phyloP scores from a whole-genome alignment of 371 early-diverging fungal genomes.

The Lichtheimia ornata region DNA sequence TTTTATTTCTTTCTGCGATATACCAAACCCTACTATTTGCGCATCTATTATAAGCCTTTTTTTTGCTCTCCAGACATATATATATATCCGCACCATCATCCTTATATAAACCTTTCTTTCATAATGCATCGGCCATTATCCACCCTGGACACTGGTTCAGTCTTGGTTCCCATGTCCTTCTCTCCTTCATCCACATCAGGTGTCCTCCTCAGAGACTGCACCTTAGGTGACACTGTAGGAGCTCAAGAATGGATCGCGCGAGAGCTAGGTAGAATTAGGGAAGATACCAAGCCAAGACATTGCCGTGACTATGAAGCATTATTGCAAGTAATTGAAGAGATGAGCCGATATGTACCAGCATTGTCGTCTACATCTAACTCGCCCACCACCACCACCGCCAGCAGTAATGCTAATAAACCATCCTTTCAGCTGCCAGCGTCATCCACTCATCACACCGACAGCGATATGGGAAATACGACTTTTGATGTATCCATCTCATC shows the following conservation, averaged over 20 bases:
- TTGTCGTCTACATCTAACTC: neutral
- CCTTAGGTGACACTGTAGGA: conserved; percentile 13
- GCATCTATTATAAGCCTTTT: no score
- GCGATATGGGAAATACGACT: neutral
- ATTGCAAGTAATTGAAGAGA: conserved; percentile 31
- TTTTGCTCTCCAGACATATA: no score
- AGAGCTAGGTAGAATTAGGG: conserved; percentile 29
- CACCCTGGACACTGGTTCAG: conserved; percentile 1
- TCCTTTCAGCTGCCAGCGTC: neutral
- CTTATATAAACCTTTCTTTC: no score
- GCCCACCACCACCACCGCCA: no score
- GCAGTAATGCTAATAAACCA: conserved; percentile 1
- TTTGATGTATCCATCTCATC: conserved; percentile 4
- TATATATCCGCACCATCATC: no score
- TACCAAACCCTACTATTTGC: no score
- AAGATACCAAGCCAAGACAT: conserved; percentile 34
- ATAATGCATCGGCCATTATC: conserved; percentile 2
- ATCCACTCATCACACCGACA: neutral
- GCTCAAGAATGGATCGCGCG: conserved; percentile 39
- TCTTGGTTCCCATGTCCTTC: conserved; percentile 5
- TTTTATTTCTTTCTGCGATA: no score
- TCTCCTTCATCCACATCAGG: neutral
- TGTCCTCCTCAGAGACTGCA: conserved; percentile 13
- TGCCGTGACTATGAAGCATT: conserved; percentile 30
- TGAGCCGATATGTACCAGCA: conserved; percentile 13